Evolutionary conservation across 768 basidiomycete genomes (phyloP), one percentile per base, ranked within the genome.

Genomic region (Chlorophyllum brunneum): DNA sequence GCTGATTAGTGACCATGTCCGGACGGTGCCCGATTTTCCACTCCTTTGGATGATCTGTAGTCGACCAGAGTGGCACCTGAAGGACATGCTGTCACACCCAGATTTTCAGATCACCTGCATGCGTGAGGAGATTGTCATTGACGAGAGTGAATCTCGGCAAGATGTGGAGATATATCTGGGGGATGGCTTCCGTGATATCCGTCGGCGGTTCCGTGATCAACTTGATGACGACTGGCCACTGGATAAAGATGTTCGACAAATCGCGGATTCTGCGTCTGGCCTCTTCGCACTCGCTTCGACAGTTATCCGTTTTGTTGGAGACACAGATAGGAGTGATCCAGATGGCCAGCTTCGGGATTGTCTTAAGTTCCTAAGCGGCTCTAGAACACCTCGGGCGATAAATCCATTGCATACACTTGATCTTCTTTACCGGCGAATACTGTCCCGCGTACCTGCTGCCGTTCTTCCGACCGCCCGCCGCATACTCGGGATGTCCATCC

Each of bases 11-110:
- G 36, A 13, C 5, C n/a, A 18, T 15, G 47, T 38, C 11, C 34
- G 9, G 10, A 11, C 4, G 30, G 16, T 8, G 20, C 9, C 5
- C 23, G 26, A 20, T 1, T 27, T 38, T 8, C 47, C 33, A 5
- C 36, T 48, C 6, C 34, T 36, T 13, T 48, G 47, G 47, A 29
- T 38, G 36, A 24, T 48, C 7, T 48, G 34, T 24, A 48, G 36
- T 7, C 22, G 47, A 4, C 47, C 47, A 23, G 47, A 48, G 22
- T 16, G 5, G 9, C 36, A 29, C 9, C 16, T 47, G 3, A 26
- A 33, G 36, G 4, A 6, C 26, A 3, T 29, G 3, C 26, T 44
- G 5, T 6, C 15, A 7, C 5, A 9, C 3, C 5, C 26, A 7
- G 24, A 44, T n/a, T 27, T 27, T 27, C 5, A 24, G 11, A 16